Evolutionary conservation across 2,329 filamentous ascomycete species (phyloP), one percentile per base, ranked within the genome.

Genomic region (Botrytis squamosa): DNA sequence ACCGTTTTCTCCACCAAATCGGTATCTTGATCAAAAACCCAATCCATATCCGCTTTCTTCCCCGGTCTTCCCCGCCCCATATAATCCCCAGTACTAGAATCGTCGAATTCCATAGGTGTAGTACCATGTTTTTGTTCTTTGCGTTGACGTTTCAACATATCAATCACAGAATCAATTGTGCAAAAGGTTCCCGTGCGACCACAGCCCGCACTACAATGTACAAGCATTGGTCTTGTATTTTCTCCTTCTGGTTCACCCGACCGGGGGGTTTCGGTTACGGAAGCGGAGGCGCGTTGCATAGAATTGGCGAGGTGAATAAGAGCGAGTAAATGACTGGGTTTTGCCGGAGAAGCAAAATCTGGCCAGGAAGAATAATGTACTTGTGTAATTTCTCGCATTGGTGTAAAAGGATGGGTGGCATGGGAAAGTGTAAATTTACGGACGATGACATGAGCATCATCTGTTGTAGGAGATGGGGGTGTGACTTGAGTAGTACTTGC

Each of bases 281-380:
- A 77, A 12, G 73, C 74, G 20, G 79, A 73, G 73, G 83, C 88
- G 77, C 82, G 91, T 84, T 87, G 92, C 88, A 90, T 94, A 49
- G 88, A 86, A 79, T 93, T 96, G 78, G 92, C 93, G 70, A 97
- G 88, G 82, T 98, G 94, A n/a, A 98, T 93, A 25, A 99, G 84
- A 2, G 92, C 93, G 25, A 99, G 86, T 2, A 99, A 87, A 79
- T 98, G 94, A 8, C 90, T 89, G 1, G 96, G 94, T 79, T 97
- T 92, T 0, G 96, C 94, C 0, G 95, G 95, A 0, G 94, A 92
- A 33, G 96, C 96, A 82, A 98, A 98, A 80, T 99, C 96, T 0
- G 96, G 96, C 96, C 96, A 99, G n/a, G 92, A 91, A 0, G 94
- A 90, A 81, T 98, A 98, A 81, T 98, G 95, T 22, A 99, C 85